A percentile compares a stretch with the other conserved stretches of the same genome.
phyloP scores from a whole-genome alignment of 2,329 filamentous ascomycete species.

The Microdochium bolleyi region DNA sequence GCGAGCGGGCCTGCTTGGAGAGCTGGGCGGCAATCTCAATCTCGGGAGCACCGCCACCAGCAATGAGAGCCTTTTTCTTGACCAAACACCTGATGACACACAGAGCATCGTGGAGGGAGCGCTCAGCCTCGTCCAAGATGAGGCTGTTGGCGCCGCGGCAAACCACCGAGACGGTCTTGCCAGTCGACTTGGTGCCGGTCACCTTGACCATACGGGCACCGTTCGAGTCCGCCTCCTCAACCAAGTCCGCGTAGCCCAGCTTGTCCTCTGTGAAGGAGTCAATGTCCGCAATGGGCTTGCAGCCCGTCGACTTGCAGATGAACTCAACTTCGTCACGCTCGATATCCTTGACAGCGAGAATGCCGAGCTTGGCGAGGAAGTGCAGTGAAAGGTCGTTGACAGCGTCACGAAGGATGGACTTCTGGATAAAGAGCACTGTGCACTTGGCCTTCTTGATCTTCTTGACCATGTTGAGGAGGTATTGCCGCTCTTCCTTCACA shows the following conservation, averaged over 20 bases:
- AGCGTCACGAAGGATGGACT: slow-evolving; percentile 94
- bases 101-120: slow-evolving; percentile 91
- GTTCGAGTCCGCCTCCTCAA: slow-evolving; percentile 83
- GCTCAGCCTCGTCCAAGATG: slow-evolving; percentile 95
- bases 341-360: slow-evolving; percentile 93
- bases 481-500: slow-evolving; percentile 96
- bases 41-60: slow-evolving; percentile 91
- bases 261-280: slow-evolving; percentile 99
- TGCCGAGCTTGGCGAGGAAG: slow-evolving; percentile 95
- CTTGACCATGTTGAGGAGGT: slow-evolving; percentile 97
- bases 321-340: slow-evolving; percentile 99
- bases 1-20: slow-evolving; percentile 69
- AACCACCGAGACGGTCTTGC: slow-evolving; percentile 89
- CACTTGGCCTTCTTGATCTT: slow-evolving; percentile 99
- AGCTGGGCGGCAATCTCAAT: slow-evolving; percentile 91
- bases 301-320: slow-evolving; percentile 97
- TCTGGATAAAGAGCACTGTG: slow-evolving; percentile 96
- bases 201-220: slow-evolving; percentile 93
- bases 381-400: slow-evolving; percentile 97
- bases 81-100: slow-evolving; percentile 96
- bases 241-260: slow-evolving; percentile 83
- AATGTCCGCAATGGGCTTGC: slow-evolving; percentile 97
- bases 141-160: slow-evolving; percentile 89
- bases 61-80: slow-evolving; percentile 99
- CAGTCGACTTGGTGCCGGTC: slow-evolving; percentile 75